Conservation (phyloP, 306 rosid species). For the Canavalia gladiata region DNA sequence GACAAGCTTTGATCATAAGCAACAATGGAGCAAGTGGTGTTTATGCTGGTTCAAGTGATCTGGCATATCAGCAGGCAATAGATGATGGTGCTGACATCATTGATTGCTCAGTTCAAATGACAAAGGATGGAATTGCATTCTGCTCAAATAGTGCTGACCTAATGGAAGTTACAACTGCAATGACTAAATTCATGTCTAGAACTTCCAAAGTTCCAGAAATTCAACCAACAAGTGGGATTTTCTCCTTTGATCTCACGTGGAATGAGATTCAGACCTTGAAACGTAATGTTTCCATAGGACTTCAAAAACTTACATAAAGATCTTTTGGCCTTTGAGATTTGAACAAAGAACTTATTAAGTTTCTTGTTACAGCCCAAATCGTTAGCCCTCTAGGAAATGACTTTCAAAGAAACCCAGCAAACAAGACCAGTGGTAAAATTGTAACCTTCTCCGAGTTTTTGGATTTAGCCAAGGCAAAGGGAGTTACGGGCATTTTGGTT, state of each 20-base stretch:
- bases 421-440: constrained; percentile 65
- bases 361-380: constrained; percentile 66
- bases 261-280: constrained; percentile 66
- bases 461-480: constrained; percentile 75
- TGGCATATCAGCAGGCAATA: constrained; percentile 73
- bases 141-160: constrained; percentile 65
- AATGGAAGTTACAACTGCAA: constrained; percentile 54
- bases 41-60: constrained; percentile 74
- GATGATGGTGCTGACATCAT: constrained; percentile 76
- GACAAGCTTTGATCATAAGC: constrained; percentile 61
- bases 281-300: constrained; percentile 56
- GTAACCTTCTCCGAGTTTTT: constrained; percentile 68
- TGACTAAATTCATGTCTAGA: constrained; percentile 58
- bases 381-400: constrained; percentile 47
- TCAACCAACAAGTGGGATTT: constrained; percentile 66
- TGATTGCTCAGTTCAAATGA: constrained; percentile 84
- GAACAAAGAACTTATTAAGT: constrained; percentile 2
- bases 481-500: constrained; percentile 68
- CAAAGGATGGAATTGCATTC: constrained; percentile 80
- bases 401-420: constrained; percentile 70
- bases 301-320: not conserved
- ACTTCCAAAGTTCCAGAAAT: constrained; percentile 62
- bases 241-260: constrained; percentile 80
- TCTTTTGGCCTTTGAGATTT: not conserved
- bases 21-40: constrained; percentile 82